Base-by-base conservation (phyloP, 2,329 filamentous ascomycete species). In the Alternaria triticina region DNA sequence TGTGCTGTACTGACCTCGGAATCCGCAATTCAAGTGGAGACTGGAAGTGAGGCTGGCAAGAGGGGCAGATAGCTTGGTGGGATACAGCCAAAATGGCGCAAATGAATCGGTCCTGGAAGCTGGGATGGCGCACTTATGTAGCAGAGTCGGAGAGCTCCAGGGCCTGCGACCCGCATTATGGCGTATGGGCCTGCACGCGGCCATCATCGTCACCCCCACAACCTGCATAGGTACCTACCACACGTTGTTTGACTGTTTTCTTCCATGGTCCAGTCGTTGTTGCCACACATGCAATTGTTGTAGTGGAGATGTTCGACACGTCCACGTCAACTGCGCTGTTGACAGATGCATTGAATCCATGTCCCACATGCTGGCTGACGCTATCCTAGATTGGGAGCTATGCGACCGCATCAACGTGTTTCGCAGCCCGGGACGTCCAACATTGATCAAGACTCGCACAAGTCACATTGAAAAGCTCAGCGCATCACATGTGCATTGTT, bases 101-200 rank as follows among this genome's bases (percentile, higher is more conserved):
- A 67, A 57, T 59, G 36, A 59, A 59, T 59, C 54, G 57, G 59
- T 33, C 36, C 40, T 40, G 61, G 60, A 62, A 64, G 64, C 64
- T 59, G 70, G 67, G 69, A 65, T 58, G 65, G 60, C 56, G 68
- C 65, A 64, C 63, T 74, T 76, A 76, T 74, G 71, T 76, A 74
- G 66, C 60, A 45, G 65, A 30, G 28, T 30, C 28, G 28, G 28
- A 63, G 57, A 61, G 54, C 59, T 40, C 36, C 36, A 40, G 36
- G 36, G 36, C 36, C 63, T 68, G 65, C 63, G 71, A 73, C 74
- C 72, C 72, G 73, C 73, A 73, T 67, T 56, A 62, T 65, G 67
- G 68, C 65, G 64, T 67, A 69, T 55, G 66, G 65, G 68, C 66
- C 70, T 66, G 70, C 70, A 68, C 69, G 70, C 67, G 59, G 65